Conservation (phyloP, 306 rosid species). For the Gastrolobium villosum region DNA sequence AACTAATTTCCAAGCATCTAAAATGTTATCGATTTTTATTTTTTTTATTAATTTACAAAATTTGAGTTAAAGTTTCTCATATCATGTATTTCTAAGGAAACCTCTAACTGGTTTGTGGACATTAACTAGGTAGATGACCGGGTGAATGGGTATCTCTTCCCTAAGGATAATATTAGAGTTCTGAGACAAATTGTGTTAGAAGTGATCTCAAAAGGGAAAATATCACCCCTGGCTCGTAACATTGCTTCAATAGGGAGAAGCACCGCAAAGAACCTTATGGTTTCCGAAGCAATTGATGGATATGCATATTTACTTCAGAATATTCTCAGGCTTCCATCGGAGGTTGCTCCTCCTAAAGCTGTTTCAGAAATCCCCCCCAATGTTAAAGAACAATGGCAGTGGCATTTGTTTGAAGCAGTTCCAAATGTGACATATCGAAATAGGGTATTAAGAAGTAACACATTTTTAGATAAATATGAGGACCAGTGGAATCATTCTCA, state of each 20-base stretch:
- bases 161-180: slow-evolving; percentile 68
- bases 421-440: slow-evolving; percentile 61
- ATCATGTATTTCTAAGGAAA: slow-evolving; percentile 34
- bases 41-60: background rate
- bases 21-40: background rate
- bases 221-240: slow-evolving; percentile 77
- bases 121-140: slow-evolving; percentile 81
- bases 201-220: slow-evolving; percentile 71
- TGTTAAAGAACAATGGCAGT: slow-evolving; percentile 84
- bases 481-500: slow-evolving; percentile 72
- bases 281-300: slow-evolving; percentile 75
- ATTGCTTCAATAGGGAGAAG: slow-evolving; percentile 80
- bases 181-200: slow-evolving; percentile 71
- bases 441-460: slow-evolving; percentile 59
- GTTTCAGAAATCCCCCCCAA: slow-evolving; percentile 69
- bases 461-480: slow-evolving; percentile 74
- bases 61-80: slow-evolving; percentile 25
- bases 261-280: slow-evolving; percentile 79
- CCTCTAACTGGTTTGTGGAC: slow-evolving; percentile 55
- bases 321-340: slow-evolving; percentile 83
- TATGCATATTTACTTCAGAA: slow-evolving; percentile 78
- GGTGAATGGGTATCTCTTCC: slow-evolving; percentile 91
- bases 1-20: background rate
- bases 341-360: slow-evolving; percentile 71
- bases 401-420: slow-evolving; percentile 78